Percentiles rank a stretch among this genome's conserved stretches.
Conservation (phyloP, 2,329 filamentous ascomycete genomes). For the Stenocarpella maydis region DNA sequence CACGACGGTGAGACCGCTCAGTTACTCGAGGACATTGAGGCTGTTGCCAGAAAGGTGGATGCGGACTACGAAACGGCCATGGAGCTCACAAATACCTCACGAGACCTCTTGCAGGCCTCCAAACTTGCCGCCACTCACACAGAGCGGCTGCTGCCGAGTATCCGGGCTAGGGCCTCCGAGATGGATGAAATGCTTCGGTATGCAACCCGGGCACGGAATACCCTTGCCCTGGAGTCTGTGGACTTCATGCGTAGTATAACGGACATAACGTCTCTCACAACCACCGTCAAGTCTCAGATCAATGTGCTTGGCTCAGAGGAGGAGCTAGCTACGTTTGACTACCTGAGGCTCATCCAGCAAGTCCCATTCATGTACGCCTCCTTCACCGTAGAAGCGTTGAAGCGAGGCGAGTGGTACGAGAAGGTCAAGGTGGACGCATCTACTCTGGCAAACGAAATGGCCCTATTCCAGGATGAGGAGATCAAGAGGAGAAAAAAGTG, state of each 20-base stretch:
- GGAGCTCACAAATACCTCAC: constrained; percentile 69
- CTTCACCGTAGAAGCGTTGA: constrained; percentile 84
- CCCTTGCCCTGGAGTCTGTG: constrained; percentile 70
- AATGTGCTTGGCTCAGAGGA: constrained; percentile 76
- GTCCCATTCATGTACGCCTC: constrained; percentile 91
- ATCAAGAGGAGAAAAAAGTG: constrained; percentile 87
- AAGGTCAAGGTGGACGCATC: constrained; percentile 90
- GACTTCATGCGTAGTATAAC: constrained; percentile 85
- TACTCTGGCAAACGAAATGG: constrained; percentile 90
- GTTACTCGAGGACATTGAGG: constrained; percentile 84
- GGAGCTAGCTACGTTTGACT: constrained; percentile 81
- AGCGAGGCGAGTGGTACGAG: constrained; percentile 88
- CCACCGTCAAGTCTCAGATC: constrained; percentile 76
- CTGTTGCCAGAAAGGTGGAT: constrained; percentile 84
- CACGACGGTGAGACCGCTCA: constrained; percentile 71
- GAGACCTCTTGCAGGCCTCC: constrained; percentile 67
- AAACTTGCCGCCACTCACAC: constrained; percentile 71
- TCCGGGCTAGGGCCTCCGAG: constrained; percentile 64
- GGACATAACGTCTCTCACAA: constrained; percentile 78
- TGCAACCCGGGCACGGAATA: constrained; percentile 72
- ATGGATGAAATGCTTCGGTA: constrained; percentile 69
- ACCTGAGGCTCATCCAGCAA: constrained; percentile 80
- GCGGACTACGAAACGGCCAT: constrained; percentile 84
- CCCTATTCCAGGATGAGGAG: constrained; percentile 91
- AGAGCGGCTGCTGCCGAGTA: constrained; percentile 65